phyloP scores from a whole-genome alignment of 768 basidiomycete genomes.

The Candolleomyces aberdarensis region DNA sequence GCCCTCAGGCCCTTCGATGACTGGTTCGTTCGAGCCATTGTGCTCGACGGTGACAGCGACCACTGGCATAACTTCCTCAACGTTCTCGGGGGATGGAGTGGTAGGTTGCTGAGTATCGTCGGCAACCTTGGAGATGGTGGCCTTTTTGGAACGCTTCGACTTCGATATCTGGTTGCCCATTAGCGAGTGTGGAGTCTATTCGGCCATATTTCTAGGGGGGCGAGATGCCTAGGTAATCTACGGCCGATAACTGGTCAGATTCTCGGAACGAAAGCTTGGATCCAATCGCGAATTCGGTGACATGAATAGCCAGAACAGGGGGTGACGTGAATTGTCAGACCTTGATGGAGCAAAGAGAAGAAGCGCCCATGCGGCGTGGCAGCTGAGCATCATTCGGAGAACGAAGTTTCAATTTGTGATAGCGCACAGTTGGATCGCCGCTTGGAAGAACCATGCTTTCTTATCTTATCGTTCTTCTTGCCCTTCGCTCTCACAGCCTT shows the following conservation, averaged over 20 bases:
- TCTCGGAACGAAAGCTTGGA: not conserved
- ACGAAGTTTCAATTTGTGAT: no score
- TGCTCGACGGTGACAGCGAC: no score
- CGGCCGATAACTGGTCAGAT: not conserved
- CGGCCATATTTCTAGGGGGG: not conserved
- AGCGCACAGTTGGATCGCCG: no score
- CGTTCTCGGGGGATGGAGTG: not conserved
- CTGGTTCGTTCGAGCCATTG: not conserved
- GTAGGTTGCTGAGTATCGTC: not conserved
- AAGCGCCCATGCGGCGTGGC: no score
- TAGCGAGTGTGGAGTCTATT: not conserved
- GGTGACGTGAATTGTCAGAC: no score
- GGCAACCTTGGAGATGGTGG: not conserved
- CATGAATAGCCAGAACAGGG: no score
- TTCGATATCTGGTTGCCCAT: constrained; percentile 5
- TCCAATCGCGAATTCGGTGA: not conserved
- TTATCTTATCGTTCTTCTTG: no score
- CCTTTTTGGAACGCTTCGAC: not conserved
- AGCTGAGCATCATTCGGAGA: no score
- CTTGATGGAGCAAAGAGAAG: no score
- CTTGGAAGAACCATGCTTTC: no score
- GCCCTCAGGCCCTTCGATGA: not conserved
- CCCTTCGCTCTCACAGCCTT: no score
- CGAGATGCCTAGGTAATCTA: not conserved
- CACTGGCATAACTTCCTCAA: no score